A percentile compares a stretch with the other conserved stretches of the same genome.
Evolutionary conservation across 139 green algal genomes (phyloP).

Genomic region (Chlorella vulgaris): DNA sequence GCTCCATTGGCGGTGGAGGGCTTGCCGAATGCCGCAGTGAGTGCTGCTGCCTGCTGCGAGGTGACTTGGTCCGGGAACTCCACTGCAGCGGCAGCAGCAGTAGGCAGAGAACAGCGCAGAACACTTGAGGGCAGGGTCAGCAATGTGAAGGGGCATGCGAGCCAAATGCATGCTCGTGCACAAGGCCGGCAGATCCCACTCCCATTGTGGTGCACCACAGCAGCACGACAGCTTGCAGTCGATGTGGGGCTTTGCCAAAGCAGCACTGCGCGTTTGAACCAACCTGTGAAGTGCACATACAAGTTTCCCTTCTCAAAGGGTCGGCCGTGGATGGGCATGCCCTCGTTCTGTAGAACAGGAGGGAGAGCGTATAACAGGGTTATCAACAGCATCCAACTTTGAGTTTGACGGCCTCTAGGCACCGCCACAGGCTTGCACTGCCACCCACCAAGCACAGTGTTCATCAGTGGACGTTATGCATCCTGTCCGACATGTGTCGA

Average conservation of each 20-base stretch:
- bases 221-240: too few species aligned
- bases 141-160: background rate
- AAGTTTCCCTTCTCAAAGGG: conserved; percentile 95
- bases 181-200: too few species aligned
- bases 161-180: too few species aligned
- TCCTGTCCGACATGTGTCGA: background rate
- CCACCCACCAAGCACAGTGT: too few species aligned
- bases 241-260: too few species aligned
- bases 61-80: conserved; percentile 83
- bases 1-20: conserved; percentile 29
- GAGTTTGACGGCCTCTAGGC: too few species aligned
- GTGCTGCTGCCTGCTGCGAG: conserved; percentile 33
- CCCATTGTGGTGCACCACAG: too few species aligned
- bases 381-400: background rate
- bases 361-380: background rate
- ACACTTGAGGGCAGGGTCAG: background rate
- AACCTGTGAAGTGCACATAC: conserved; percentile 86
- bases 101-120: background rate
- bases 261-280: background rate
- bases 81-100: conserved; percentile 35
- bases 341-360: conserved; percentile 73
- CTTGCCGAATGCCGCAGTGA: conserved; percentile 39
- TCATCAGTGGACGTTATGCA: background rate
- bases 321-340: conserved; percentile 92
- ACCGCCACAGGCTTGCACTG: too few species aligned